phyloP scores from a whole-genome alignment of 1,284 basidiomycete species.

The Papiliotrema terrestris region DNA sequence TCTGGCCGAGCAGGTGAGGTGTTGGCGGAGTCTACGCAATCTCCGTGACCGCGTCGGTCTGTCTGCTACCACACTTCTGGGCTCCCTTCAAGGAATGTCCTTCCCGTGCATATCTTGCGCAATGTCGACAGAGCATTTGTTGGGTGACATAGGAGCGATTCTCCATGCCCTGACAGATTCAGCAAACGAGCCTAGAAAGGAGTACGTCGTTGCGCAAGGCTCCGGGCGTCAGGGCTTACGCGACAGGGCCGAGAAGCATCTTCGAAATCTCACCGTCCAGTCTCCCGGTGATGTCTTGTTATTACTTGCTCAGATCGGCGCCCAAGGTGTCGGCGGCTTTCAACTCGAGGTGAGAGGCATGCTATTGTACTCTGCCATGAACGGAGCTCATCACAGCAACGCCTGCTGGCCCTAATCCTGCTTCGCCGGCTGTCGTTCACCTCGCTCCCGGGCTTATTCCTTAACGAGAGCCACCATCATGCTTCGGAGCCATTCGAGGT shows the following conservation, averaged over 20 bases:
- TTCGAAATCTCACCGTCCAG: constrained; percentile 24
- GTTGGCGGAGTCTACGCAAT: too few relatives aligned
- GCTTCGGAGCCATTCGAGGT: constrained; percentile 38
- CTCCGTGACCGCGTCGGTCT: too few relatives aligned
- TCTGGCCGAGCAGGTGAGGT: too few relatives aligned
- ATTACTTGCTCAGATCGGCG: constrained; percentile 42
- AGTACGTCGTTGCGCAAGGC: constrained; percentile 21
- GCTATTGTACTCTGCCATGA: background rate
- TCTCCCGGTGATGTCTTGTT: constrained; percentile 34
- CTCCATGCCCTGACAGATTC: constrained; percentile 36
- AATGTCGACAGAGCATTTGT: constrained; percentile 45
- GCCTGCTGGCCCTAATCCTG: constrained; percentile 36
- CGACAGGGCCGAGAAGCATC: constrained; percentile 33
- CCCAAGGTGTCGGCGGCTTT: constrained; percentile 43
- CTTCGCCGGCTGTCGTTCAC: constrained; percentile 37
- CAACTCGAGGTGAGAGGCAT: constrained; percentile 39
- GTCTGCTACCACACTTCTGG: too few relatives aligned
- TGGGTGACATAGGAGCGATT: constrained; percentile 36
- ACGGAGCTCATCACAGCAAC: constrained; percentile 23
- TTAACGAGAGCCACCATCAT: constrained; percentile 23
- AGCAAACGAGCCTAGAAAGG: constrained; percentile 26
- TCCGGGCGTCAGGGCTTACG: background rate
- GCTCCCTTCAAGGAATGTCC: too few relatives aligned
- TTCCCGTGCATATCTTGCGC: background rate
- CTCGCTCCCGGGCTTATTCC: constrained; percentile 26